phyloP scores from a whole-genome alignment of 805 yeast genomes.

The Cyberlindnera maclurae region DNA sequence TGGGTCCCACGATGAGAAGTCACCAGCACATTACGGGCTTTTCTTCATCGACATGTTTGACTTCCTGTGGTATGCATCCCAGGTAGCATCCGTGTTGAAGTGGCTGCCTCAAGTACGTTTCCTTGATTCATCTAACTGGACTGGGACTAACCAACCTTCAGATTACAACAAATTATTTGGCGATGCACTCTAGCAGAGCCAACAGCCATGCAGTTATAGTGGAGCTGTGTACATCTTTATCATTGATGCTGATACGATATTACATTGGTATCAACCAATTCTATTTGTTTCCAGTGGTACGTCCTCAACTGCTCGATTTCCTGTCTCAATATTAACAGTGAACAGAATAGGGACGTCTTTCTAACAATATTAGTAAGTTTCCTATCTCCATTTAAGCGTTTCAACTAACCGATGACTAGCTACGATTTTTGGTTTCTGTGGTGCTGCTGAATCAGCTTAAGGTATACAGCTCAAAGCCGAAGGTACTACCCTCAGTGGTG shows the following conservation, averaged over 20 bases:
- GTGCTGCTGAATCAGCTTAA: background rate
- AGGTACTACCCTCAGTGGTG: background rate
- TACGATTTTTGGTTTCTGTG: background rate
- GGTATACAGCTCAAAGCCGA: background rate
- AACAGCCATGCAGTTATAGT: background rate
- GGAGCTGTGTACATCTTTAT: background rate
- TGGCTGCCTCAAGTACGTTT: conserved; percentile 32
- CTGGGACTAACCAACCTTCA: conserved; percentile 27
- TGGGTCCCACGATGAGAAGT: background rate
- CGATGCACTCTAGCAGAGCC: conserved; percentile 2
- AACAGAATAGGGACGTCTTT: conserved; percentile 1
- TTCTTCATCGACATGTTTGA: conserved; percentile 36
- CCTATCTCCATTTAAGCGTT: background rate
- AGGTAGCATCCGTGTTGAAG: conserved; percentile 21
- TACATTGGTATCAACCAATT: background rate
- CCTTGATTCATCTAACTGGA: background rate
- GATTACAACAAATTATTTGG: conserved; percentile 9
- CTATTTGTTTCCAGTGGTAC: background rate
- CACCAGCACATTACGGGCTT: conserved; percentile 27
- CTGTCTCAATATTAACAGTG: background rate
- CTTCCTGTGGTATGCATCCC: conserved; percentile 31
- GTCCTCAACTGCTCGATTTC: background rate
- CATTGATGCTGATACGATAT: background rate
- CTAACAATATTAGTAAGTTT: background rate
- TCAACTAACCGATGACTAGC: background rate